phyloP scores from a whole-genome alignment of 139 green algal genomes.

The Chlorella sorokiniana region DNA sequence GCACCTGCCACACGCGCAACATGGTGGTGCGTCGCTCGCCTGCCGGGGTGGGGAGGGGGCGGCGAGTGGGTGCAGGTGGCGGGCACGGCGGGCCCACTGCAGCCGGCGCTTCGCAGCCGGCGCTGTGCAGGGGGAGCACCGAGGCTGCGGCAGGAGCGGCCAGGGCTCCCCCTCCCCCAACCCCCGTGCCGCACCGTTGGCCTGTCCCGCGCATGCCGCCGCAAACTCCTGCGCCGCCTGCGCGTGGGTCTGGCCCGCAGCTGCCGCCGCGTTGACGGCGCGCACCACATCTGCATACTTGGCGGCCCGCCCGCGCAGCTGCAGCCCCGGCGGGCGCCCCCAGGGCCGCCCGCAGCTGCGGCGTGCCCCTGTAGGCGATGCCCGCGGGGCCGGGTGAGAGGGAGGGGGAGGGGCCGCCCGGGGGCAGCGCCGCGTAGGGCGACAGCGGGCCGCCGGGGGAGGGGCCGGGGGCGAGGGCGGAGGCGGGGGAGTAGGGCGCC shows the following conservation, averaged over 20 bases:
- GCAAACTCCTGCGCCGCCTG: slow-evolving; percentile 52
- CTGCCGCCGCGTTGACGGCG: slow-evolving; percentile 48
- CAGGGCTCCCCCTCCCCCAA: background rate
- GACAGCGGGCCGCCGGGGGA: slow-evolving; percentile 16
- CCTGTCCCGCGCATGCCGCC: slow-evolving; percentile 38
- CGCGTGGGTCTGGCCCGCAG: slow-evolving; percentile 16
- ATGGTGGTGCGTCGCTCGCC: slow-evolving; percentile 55
- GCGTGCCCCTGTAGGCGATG: slow-evolving; percentile 16
- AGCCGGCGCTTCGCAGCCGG: too few relatives aligned
- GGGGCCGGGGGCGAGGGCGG: slow-evolving; percentile 1
- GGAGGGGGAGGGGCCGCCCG: background rate
- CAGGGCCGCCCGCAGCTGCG: background rate
- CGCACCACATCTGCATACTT: slow-evolving; percentile 69
- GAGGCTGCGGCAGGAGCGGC: background rate
- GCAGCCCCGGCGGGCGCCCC: slow-evolving; percentile 13
- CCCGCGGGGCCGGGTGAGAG: background rate
- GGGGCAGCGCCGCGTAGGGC: slow-evolving; percentile 6
- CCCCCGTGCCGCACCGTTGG: background rate
- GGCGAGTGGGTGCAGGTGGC: background rate
- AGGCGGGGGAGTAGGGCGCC: slow-evolving; percentile 46
- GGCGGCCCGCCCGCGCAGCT: slow-evolving; percentile 61
- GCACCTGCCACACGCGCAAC: slow-evolving; percentile 66
- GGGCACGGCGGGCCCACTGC: background rate
- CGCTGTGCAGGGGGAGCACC: too few relatives aligned
- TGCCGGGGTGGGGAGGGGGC: background rate